A percentile compares a stretch with the other conserved stretches of the same genome.
phyloP scores from a whole-genome alignment of 2,329 filamentous ascomycete species.

The Amphichorda felina region DNA sequence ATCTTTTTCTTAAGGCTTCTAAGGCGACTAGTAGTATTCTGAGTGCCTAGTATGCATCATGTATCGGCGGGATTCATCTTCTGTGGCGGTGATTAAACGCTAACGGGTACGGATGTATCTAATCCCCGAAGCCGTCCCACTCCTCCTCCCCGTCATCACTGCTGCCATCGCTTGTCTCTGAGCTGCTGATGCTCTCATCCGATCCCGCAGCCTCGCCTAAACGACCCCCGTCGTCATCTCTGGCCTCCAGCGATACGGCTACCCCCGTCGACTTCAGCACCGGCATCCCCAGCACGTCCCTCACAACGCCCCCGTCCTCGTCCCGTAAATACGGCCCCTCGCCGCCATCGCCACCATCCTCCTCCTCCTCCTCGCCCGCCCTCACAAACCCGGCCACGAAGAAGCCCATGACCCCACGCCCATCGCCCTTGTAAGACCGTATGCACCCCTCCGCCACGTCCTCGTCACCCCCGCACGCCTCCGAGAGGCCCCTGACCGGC shows the following conservation, averaged over 20 bases:
- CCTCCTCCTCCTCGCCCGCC: conserved; percentile 8
- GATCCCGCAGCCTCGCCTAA: conserved; percentile 15
- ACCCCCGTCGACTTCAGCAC: conserved; percentile 22
- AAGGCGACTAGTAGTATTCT: too few species aligned
- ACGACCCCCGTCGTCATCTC: conserved; percentile 7
- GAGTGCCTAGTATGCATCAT: too few species aligned
- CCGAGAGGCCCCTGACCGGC: conserved; percentile 50
- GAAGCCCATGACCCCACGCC: conserved; percentile 83
- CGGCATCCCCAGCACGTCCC: conserved; percentile 25
- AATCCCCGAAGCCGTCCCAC: conserved; percentile 21
- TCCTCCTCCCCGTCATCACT: conserved; percentile 11
- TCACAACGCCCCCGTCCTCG: conserved; percentile 38
- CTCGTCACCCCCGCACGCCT: conserved; percentile 34
- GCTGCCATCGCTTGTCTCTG: conserved; percentile 6
- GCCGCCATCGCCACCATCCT: neutral
- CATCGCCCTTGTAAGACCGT: conserved; percentile 68
- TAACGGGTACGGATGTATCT: too few species aligned
- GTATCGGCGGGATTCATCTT: too few species aligned
- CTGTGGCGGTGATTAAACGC: too few species aligned
- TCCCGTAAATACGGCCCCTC: conserved; percentile 36
- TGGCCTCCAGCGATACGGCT: conserved; percentile 13
- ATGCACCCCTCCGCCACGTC: conserved; percentile 64
- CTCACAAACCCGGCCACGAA: conserved; percentile 79
- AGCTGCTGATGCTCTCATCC: conserved; percentile 8
- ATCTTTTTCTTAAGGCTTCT: too few species aligned